phyloP scores from a whole-genome alignment of 2,329 filamentous ascomycete species.

The Ramularia endophylla region DNA sequence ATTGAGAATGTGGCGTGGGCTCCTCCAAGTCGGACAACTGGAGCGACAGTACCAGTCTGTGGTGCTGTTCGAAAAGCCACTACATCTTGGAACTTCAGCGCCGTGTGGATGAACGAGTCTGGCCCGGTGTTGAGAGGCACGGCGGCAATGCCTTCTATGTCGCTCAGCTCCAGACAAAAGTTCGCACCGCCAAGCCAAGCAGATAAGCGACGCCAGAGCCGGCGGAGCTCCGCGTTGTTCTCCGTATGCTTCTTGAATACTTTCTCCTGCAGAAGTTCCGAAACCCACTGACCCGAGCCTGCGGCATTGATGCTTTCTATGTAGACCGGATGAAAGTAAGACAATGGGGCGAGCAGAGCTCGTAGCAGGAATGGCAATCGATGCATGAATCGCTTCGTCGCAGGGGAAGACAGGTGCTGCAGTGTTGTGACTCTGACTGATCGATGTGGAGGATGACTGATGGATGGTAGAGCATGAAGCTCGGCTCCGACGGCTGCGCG shows the following conservation, averaged over 20 bases:
- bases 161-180: conserved; percentile 45
- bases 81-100: conserved; percentile 43
- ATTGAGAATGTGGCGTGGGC: conserved; percentile 46
- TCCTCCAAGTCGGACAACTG: conserved; percentile 47
- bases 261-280: conserved; percentile 41
- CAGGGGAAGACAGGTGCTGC: conserved; percentile 37
- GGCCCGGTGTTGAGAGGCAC: conserved; percentile 46
- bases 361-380: conserved; percentile 46
- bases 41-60: conserved; percentile 38
- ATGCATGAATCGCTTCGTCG: conserved; percentile 37
- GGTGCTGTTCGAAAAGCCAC: conserved; percentile 46
- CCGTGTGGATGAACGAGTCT: conserved; percentile 38
- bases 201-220: conserved; percentile 42
- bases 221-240: conserved; percentile 39
- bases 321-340: conserved; percentile 48
- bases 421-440: conserved; percentile 48
- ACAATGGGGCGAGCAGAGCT: conserved; percentile 43
- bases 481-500: conserved; percentile 47
- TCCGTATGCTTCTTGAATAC: conserved; percentile 46
- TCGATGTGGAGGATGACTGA: conserved; percentile 45
- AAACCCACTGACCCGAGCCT: conserved; percentile 47
- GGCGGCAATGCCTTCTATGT: conserved; percentile 41
- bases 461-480: conserved; percentile 43
- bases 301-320: conserved; percentile 47
- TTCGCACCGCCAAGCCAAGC: conserved; percentile 49